Evolutionary conservation across 306 rosid species (phyloP), one percentile per base, ranked within the genome.

Genomic region (Cicer chorassanicum): DNA sequence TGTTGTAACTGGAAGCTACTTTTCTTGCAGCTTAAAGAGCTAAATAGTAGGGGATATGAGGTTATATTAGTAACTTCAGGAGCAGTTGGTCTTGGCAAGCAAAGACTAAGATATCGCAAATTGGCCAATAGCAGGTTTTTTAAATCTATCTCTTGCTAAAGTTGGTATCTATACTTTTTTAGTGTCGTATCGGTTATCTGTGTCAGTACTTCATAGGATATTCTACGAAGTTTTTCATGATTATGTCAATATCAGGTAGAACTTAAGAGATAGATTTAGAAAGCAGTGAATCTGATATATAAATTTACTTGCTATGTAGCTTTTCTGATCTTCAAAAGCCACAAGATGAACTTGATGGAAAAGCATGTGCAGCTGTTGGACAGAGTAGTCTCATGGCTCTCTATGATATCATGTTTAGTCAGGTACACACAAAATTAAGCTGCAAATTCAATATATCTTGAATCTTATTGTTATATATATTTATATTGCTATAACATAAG

Each of bases 341-440:
- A 70, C 91, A 84, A 77, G 56, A 64, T 34, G 93, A 88, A 4
- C 80, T 89, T 46, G 98, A 89, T 85, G 98, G 97, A 39, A 93
- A 93, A 77, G 91, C 98, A 40, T 93, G 97, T 80, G 98, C 98
- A 29, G 91, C 95, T 21, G 98, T 93, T 53, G 97, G 97, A 51
- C 97, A 93, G 87, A 89, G 95, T 61, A 89, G 98, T 75, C 98
- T 93, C 73, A 93, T 93, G 98, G 98, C 98, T 77, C 95, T 93
- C 42, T 93, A 93, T 81, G 98, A 93, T 81, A 80, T 93, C 24
- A 86, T 90, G 94, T 93, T 93, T 74, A 89, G 95, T 78, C 96
- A 93, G 95, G 98, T 90, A 16, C 36, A 56, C 39, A 45, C 29
- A 46, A 38, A 40, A 44, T 19, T 42, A 50, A 49, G 3, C 50